These are phyloP conservation scores for Phellinidium pouzarii DNA, from an alignment of 1,284 basidiomycete species.

Conservation along the genomic window DNA sequence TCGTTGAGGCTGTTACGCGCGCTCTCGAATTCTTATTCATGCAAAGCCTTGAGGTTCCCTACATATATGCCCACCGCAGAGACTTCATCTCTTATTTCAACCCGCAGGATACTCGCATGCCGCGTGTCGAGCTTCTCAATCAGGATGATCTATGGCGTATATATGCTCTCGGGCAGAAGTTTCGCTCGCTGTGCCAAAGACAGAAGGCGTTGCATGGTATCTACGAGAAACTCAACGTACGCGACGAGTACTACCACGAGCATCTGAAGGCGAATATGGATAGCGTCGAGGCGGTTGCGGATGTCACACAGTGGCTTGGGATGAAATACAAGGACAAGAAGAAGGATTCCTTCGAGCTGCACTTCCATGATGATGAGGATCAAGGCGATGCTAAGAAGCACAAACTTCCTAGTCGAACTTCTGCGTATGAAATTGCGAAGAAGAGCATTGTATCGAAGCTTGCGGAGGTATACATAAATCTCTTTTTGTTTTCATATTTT, in stretches of 20 bases:
- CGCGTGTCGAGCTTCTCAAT: slow-evolving; percentile 62
- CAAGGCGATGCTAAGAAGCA: slow-evolving; percentile 51
- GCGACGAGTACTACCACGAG: slow-evolving; percentile 69
- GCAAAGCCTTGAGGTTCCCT: slow-evolving; percentile 88
- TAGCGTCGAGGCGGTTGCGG: slow-evolving; percentile 84
- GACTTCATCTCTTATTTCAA: slow-evolving; percentile 85
- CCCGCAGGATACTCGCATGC: slow-evolving; percentile 41
- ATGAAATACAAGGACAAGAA: slow-evolving; percentile 81
- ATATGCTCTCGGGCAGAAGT: slow-evolving; percentile 79
- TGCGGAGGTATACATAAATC: slow-evolving; percentile 51
- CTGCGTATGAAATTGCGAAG: slow-evolving; percentile 81
- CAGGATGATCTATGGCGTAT: slow-evolving; percentile 85
- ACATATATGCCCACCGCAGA: slow-evolving; percentile 89
- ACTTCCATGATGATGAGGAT: slow-evolving; percentile 64
- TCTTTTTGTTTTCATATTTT: slow-evolving; percentile 1
- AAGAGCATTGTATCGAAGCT: slow-evolving; percentile 71
- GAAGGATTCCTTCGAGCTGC: slow-evolving; percentile 52
- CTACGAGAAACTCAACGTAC: slow-evolving; percentile 57
- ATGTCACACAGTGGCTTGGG: slow-evolving; percentile 87
- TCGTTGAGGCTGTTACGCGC: slow-evolving; percentile 76
- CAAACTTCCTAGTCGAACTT: slow-evolving; percentile 82
- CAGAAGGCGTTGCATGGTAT: slow-evolving; percentile 55
- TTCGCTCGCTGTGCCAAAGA: slow-evolving; percentile 76
- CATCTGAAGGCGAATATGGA: slow-evolving; percentile 59
- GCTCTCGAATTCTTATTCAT: slow-evolving; percentile 84